Conservation (phyloP, 1,284 basidiomycete genomes). For the Omphalotus olearius region DNA sequence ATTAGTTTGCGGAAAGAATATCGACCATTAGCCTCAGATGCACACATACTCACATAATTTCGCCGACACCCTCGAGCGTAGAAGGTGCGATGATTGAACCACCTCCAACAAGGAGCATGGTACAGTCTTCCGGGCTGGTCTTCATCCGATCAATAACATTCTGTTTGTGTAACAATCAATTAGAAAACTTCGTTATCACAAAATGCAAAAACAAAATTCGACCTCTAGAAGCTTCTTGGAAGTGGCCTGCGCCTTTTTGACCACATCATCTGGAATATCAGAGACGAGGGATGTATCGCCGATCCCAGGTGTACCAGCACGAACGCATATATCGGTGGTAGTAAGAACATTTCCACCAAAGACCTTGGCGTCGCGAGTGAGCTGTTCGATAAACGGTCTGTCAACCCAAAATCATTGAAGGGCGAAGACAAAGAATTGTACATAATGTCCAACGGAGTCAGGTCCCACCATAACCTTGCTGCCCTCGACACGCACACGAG, state of each 20-base stretch:
- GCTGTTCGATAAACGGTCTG: conserved; percentile 21
- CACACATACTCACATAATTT: conserved; percentile 34
- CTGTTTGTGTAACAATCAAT: conserved; percentile 8
- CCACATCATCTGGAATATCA: conserved; percentile 21
- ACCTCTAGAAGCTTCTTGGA: conserved; percentile 44
- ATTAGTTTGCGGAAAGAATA: neutral
- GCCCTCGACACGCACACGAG: conserved; percentile 30
- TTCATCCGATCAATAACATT: conserved; percentile 45
- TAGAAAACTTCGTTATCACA: neutral
- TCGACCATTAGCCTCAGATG: conserved; percentile 15
- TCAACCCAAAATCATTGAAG: neutral
- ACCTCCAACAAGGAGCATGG: conserved; percentile 45
- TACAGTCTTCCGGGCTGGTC: conserved; percentile 43
- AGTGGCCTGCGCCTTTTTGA: conserved; percentile 26
- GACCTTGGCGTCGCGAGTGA: conserved; percentile 31
- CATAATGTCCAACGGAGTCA: conserved; percentile 50
- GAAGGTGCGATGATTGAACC: conserved; percentile 44
- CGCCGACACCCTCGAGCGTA: conserved; percentile 38
- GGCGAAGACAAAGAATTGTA: conserved; percentile 10
- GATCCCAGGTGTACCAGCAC: conserved; percentile 30
- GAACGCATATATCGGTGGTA: conserved; percentile 47
- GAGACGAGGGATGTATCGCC: conserved; percentile 32
- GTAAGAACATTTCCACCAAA: conserved; percentile 49
- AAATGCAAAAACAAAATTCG: neutral
- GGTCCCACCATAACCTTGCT: conserved; percentile 44